Conservation (phyloP, 2,329 filamentous ascomycete genomes). For the Alternaria solani region DNA sequence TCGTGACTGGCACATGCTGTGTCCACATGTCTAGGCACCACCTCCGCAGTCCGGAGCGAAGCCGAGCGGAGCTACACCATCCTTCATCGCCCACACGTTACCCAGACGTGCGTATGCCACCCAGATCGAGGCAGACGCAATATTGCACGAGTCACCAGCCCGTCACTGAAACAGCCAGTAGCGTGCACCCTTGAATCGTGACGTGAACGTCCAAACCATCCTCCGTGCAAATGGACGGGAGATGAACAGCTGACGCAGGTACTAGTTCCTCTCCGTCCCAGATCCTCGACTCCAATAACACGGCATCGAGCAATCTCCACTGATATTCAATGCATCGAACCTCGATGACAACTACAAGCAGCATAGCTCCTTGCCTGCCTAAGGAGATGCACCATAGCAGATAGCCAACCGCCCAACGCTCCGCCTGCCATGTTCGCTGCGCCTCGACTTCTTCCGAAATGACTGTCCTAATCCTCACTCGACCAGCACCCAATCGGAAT, state of each 20-base stretch:
- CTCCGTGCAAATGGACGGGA: constrained; percentile 7
- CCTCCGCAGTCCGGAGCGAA: constrained; percentile 18
- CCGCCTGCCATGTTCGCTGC: constrained; percentile 2
- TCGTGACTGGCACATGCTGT: constrained; percentile 14
- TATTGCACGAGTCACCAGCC: constrained; percentile 22
- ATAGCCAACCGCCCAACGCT: constrained; percentile 8
- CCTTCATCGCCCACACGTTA: constrained; percentile 19
- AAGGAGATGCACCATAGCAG: background rate
- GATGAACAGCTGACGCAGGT: constrained; percentile 20
- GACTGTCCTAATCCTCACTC: background rate
- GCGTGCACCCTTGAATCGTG: background rate
- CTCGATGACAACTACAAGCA: constrained; percentile 1
- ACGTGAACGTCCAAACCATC: constrained; percentile 1
- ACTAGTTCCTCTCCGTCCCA: constrained; percentile 11
- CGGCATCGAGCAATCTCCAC: constrained; percentile 9
- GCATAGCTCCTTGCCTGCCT: background rate
- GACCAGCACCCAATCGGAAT: constrained; percentile 1
- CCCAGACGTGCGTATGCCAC: constrained; percentile 2
- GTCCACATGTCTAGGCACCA: constrained; percentile 6
- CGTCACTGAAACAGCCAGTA: background rate
- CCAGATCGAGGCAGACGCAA: constrained; percentile 6
- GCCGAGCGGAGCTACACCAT: constrained; percentile 25
- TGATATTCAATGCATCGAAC: background rate
- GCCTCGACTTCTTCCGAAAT: constrained; percentile 7
- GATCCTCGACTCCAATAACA: background rate